These are phyloP conservation scores for Maudiozyma serrabonitensis DNA, from an alignment of 805 yeast species.

Conservation along the genomic window DNA sequence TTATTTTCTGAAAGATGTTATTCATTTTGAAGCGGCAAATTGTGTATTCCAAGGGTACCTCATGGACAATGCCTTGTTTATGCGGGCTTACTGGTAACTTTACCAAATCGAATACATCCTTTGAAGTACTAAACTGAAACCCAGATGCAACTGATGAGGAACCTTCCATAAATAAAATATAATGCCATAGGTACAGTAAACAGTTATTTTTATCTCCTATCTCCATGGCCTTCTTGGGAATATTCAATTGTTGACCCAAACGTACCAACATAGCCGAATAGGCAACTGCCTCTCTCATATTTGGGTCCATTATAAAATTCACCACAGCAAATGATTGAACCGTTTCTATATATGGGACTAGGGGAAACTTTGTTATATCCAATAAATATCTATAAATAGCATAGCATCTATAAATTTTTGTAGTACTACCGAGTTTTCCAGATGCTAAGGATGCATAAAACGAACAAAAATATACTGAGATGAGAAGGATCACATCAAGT, in stretches of 20 bases:
- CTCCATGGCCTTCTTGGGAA: slow-evolving; percentile 7
- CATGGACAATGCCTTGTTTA: not conserved
- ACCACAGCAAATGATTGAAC: slow-evolving; percentile 17
- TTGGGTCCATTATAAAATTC: slow-evolving; percentile 23
- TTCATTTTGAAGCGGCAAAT: slow-evolving; percentile 21
- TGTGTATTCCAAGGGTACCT: slow-evolving; percentile 13
- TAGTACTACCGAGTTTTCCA: slow-evolving; percentile 14
- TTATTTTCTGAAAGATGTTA: slow-evolving; percentile 12
- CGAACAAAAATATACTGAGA: slow-evolving; percentile 19
- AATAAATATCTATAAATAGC: slow-evolving; percentile 13
- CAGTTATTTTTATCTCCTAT: not conserved
- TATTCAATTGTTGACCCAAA: slow-evolving; percentile 20
- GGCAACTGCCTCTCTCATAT: slow-evolving; percentile 20
- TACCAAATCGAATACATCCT: slow-evolving; percentile 6
- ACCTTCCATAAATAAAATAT: slow-evolving; percentile 21
- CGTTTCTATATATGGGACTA: slow-evolving; percentile 14
- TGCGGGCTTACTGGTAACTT: slow-evolving; percentile 6
- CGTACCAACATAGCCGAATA: slow-evolving; percentile 22
- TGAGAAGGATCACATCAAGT: slow-evolving; percentile 8
- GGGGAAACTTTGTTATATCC: slow-evolving; percentile 15
- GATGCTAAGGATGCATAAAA: slow-evolving; percentile 20
- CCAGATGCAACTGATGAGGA: slow-evolving; percentile 26
- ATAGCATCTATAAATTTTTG: slow-evolving; percentile 19
- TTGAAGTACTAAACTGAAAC: slow-evolving; percentile 15
- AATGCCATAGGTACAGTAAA: slow-evolving; percentile 17